phyloP scores from a whole-genome alignment of 306 rosid species.

The Begonia fuchsioides region DNA sequence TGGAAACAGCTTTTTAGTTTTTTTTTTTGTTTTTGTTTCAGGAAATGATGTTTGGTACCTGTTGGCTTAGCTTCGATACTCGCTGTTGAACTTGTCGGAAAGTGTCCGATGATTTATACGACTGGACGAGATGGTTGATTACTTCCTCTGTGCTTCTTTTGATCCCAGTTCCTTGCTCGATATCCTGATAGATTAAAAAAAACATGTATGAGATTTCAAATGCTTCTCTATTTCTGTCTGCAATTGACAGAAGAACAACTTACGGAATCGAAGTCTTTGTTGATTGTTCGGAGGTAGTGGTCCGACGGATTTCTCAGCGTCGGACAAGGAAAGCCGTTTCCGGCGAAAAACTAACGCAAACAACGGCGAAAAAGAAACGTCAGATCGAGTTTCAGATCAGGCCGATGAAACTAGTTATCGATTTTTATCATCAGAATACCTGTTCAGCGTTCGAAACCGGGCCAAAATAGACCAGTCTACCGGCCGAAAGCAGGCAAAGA shows the following conservation, averaged over 20 bases:
- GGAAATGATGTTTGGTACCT: conserved; percentile 6
- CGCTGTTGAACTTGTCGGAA: no score
- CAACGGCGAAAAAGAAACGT: background rate
- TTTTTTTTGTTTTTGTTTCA: background rate
- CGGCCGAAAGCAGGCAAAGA: conserved; percentile 28
- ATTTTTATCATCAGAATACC: background rate
- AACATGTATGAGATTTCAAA: no score
- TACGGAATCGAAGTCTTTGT: conserved; percentile 64
- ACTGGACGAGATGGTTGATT: conserved; percentile 14
- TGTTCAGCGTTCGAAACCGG: conserved; percentile 17
- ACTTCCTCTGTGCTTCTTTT: conserved; percentile 20
- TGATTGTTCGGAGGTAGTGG: conserved; percentile 52
- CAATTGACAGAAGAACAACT: background rate
- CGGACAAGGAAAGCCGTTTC: conserved; percentile 61
- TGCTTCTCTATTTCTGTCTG: background rate
- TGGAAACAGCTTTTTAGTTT: background rate
- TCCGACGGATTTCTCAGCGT: conserved; percentile 51
- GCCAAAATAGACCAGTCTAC: conserved; percentile 22
- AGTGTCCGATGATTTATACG: conserved; percentile 18
- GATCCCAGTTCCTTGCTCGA: conserved; percentile 14
- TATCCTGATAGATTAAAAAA: conserved; percentile 17
- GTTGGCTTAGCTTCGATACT: conserved; percentile 12
- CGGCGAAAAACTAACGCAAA: conserved; percentile 39
- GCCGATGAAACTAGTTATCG: no score
- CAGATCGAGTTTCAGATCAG: background rate